phyloP scores from a whole-genome alignment of 2,329 filamentous ascomycete genomes.

The Diaporthe citrichinensis region DNA sequence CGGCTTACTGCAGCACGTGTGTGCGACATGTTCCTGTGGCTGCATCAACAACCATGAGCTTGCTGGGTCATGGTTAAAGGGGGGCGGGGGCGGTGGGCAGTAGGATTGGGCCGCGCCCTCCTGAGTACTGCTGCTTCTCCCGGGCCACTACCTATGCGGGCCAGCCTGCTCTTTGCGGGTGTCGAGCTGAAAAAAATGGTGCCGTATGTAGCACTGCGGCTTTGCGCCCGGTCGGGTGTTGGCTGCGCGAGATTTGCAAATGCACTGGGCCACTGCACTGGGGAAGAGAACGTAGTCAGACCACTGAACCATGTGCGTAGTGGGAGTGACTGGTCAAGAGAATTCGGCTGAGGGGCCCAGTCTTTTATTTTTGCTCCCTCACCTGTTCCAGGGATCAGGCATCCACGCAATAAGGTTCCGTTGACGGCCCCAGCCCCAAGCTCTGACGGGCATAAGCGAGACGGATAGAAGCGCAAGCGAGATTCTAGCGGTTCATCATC shows the following conservation, averaged over 20 bases:
- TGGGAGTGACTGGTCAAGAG: background rate
- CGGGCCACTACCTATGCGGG: background rate
- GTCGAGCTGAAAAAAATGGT: conserved; percentile 16
- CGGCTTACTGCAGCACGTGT: conserved; percentile 28
- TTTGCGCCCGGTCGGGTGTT: background rate
- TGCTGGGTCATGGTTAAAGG: conserved; percentile 1
- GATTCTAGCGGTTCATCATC: conserved; percentile 14
- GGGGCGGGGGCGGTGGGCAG: background rate
- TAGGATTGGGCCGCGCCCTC: conserved; percentile 10
- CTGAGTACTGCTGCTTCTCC: background rate
- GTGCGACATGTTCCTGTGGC: conserved; percentile 27
- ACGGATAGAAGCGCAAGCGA: conserved; percentile 38
- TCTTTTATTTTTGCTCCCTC: conserved; percentile 3
- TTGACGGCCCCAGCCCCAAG: conserved; percentile 9
- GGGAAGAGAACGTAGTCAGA: background rate
- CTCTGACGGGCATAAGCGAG: conserved; percentile 33
- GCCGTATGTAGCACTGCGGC: background rate
- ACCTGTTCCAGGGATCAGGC: conserved; percentile 34
- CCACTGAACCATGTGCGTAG: background rate
- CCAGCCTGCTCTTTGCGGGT: background rate
- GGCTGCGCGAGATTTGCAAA: conserved; percentile 1
- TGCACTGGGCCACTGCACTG: background rate
- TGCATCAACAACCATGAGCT: conserved; percentile 12
- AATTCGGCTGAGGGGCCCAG: background rate
- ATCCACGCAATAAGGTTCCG: conserved; percentile 27